Evolutionary conservation across 495 filamentous ascomycete genomes (phyloP).

Genomic region (Podospora tetraspora): DNA sequence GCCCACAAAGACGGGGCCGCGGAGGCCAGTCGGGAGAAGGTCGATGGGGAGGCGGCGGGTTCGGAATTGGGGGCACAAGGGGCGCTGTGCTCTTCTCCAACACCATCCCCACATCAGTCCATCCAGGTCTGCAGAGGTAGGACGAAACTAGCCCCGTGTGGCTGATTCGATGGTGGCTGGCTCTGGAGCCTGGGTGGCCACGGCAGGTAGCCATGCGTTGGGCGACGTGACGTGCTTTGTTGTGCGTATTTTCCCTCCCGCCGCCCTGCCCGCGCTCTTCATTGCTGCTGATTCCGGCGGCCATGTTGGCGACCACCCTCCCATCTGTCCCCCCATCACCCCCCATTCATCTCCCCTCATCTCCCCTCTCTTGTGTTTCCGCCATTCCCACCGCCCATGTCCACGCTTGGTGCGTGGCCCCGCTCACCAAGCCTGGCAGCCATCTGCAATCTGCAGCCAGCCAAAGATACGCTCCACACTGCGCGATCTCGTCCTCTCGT

Average conservation of each 20-base stretch:
- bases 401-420: constrained; percentile 18
- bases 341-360: constrained; percentile 8
- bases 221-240: constrained; percentile 21
- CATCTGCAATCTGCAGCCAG: constrained; percentile 23
- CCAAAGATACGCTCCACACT: constrained; percentile 9
- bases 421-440: constrained; percentile 16
- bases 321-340: not conserved
- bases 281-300: constrained; percentile 9
- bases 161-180: not conserved
- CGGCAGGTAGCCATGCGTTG: constrained; percentile 10
- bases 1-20: not conserved
- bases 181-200: not conserved
- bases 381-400: not conserved
- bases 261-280: constrained; percentile 5
- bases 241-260: constrained; percentile 7
- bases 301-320: constrained; percentile 10
- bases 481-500: not conserved
- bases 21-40: not conserved
- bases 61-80: not conserved
- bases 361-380: constrained; percentile 7
- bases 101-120: not conserved
- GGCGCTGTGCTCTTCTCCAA: not conserved
- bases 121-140: not conserved
- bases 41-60: not conserved
- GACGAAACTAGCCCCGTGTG: not conserved